Evolutionary conservation across 768 basidiomycete genomes (phyloP), one percentile per base, ranked within the genome.

Genomic region (Suillus variegatus): DNA sequence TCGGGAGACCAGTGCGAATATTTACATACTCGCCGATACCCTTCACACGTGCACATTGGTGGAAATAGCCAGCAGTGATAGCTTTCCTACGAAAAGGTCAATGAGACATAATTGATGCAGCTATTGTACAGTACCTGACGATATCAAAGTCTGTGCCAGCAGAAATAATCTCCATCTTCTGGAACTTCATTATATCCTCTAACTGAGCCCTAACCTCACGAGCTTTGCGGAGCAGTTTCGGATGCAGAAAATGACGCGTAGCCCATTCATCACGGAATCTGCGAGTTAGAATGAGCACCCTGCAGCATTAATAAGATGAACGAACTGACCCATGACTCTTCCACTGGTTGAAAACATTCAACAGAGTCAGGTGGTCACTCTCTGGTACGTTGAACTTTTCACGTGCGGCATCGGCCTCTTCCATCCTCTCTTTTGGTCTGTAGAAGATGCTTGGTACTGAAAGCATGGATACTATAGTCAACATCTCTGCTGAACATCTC

Each of bases 21-120:
- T 99, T 99, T 69, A 97, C 94, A 78, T 97, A 99, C 78, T 99
- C 97, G 66, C 97, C 97, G 68, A 99, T 98, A 75, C 97, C 97
- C 82, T 99, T 99, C 44, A 97, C 97, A 68, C 95, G 82, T 20
- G 97, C 97, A 1, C 97, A 95, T 80, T 99, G 97, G 77, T 99
- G 97, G 85, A 99, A 99, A 78, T 98, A 99, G 38, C 97, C 97
- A 36, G 97, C 92, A 44, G 94, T 91, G 70, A 99, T 99, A 2
- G 95, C 94, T 87, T 97, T 99, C 75, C 96, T 95, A 68, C 41
- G 46, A 38, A 44, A 46, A 28, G 32, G 44, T 66, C 4, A 40
- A 22, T 51, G 54, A 36, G 18, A 41, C 10, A 12, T 36, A n/a
- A 68, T 38, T 46, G 41, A 14, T 44, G 4, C 18, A 60, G 41